Evolutionary conservation across 495 filamentous ascomycete species (phyloP).

Genomic region (Bathelium albidoporum): DNA sequence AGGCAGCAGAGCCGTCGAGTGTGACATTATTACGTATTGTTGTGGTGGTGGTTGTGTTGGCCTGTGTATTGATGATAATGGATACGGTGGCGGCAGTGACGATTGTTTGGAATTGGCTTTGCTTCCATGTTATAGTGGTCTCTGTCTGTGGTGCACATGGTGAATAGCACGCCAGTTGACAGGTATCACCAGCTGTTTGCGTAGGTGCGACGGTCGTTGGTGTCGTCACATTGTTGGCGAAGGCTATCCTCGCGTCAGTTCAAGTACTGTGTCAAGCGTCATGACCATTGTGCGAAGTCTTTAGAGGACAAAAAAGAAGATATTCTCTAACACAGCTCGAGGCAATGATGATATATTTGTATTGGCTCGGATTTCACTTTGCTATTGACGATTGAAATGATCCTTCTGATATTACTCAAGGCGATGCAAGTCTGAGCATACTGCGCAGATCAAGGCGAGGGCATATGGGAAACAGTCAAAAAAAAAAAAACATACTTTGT

Average conservation of each 20-base stretch:
- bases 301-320: background rate
- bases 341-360: no score
- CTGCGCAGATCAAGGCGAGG: no score
- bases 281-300: background rate
- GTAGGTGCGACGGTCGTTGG: background rate
- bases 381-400: no score
- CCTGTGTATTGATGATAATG: background rate
- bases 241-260: background rate
- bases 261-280: background rate
- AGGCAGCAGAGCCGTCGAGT: background rate
- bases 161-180: background rate
- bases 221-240: background rate
- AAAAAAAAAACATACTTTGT: background rate
- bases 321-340: no score
- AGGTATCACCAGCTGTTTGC: background rate
- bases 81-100: background rate
- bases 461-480: background rate
- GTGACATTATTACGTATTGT: conserved; percentile 1
- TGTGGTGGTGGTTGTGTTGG: background rate
- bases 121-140: background rate
- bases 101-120: background rate
- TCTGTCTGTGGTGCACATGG: background rate
- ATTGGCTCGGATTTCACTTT: no score
- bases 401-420: no score
- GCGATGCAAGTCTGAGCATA: no score